Conservation (phyloP, 371 early-diverging fungal genomes). For the Lichtheimia hyalospora region DNA sequence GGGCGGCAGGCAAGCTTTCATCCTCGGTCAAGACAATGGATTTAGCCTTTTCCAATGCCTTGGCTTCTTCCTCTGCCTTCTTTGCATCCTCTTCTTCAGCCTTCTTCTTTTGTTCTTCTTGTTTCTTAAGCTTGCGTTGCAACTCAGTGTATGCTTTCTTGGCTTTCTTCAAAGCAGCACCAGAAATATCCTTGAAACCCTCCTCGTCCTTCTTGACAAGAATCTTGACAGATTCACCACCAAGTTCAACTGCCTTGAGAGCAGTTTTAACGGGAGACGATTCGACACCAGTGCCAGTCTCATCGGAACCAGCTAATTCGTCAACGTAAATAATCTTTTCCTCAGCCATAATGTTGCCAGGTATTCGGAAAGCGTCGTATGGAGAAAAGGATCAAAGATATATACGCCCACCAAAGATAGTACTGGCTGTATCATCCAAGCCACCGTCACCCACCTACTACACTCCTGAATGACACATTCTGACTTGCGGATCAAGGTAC, state of each 20-base stretch:
- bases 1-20: constrained; percentile 72
- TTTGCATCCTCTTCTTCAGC: constrained; percentile 68
- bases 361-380: background rate
- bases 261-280: constrained; percentile 70
- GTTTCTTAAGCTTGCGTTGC: constrained; percentile 72
- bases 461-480: background rate
- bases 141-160: constrained; percentile 75
- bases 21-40: constrained; percentile 78
- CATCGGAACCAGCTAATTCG: constrained; percentile 75
- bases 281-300: constrained; percentile 63
- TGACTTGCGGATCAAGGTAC: background rate
- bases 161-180: constrained; percentile 92
- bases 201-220: constrained; percentile 70
- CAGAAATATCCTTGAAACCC: constrained; percentile 78
- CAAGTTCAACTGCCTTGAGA: constrained; percentile 61
- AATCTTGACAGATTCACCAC: constrained; percentile 56
- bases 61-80: constrained; percentile 73
- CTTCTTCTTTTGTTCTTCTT: constrained; percentile 66
- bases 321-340: constrained; percentile 58
- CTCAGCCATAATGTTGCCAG: background rate
- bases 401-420: no score
- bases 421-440: no score
- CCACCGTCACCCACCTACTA: background rate
- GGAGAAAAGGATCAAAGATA: no score
- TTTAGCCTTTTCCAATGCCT: constrained; percentile 85